Conservation (phyloP, 2,329 filamentous ascomycete species). For the Calycina marina region DNA sequence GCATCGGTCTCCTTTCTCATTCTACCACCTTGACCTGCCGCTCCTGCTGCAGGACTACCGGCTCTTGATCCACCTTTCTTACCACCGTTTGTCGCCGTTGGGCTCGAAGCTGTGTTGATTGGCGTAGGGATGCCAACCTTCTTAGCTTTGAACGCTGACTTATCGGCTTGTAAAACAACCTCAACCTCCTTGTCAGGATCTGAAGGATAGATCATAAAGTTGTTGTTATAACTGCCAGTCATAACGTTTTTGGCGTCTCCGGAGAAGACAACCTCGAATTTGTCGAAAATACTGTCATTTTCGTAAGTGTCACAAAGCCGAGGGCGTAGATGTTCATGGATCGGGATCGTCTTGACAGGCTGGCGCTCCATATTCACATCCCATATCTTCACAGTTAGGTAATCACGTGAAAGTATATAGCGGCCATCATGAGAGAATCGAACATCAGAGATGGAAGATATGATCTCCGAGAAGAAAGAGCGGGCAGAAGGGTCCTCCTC, state of each 20-base stretch:
- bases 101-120: slow-evolving; percentile 71
- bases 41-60: slow-evolving; percentile 66
- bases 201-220: slow-evolving; percentile 99
- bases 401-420: slow-evolving; percentile 95
- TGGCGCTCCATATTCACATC: slow-evolving; percentile 98
- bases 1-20: slow-evolving; percentile 99
- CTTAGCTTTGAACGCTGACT: slow-evolving; percentile 99
- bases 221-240: slow-evolving; percentile 99
- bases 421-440: slow-evolving; percentile 92
- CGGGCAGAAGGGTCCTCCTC: slow-evolving; percentile 94
- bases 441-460: slow-evolving; percentile 97
- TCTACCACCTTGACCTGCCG: slow-evolving; percentile 65
- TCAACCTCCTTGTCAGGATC: slow-evolving; percentile 94
- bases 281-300: slow-evolving; percentile 99
- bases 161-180: slow-evolving; percentile 93
- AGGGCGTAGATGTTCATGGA: slow-evolving; percentile 91
- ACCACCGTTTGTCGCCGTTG: slow-evolving; percentile 51
- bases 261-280: slow-evolving; percentile 98
- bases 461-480: slow-evolving; percentile 99
- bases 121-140: slow-evolving; percentile 96
- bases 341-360: slow-evolving; percentile 95
- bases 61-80: slow-evolving; percentile 86
- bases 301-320: slow-evolving; percentile 96
- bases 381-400: slow-evolving; percentile 98
- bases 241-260: slow-evolving; percentile 98